Percentiles rank a stretch among this genome's conserved stretches.
Evolutionary conservation across 225 moss, liverwort and hornwort genomes (phyloP).

Genomic region (Thuidium tamariscinum): DNA sequence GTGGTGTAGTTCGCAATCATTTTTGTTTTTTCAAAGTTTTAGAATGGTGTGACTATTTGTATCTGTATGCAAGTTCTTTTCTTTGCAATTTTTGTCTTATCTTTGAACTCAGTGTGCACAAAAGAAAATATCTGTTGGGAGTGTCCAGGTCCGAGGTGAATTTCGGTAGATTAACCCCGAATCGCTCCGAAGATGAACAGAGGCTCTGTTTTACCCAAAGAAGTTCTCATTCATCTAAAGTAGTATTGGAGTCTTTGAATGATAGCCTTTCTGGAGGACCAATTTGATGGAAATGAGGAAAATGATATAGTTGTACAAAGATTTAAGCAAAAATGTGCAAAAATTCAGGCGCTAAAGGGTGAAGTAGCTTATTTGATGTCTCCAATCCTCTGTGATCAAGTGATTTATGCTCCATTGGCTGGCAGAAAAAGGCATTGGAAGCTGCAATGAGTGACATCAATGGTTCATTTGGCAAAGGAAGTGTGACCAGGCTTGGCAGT

Average conservation of each 20-base stretch:
- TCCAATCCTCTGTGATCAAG: neutral
- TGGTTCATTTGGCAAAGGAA: conserved; percentile 81
- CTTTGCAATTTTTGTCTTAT: neutral
- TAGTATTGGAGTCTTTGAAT: neutral
- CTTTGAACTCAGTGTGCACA: neutral
- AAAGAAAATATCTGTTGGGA: neutral
- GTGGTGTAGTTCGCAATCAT: neutral
- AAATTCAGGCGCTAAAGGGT: neutral
- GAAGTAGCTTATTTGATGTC: neutral
- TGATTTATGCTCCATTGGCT: neutral
- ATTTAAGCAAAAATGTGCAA: neutral
- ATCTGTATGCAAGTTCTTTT: neutral
- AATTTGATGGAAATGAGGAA: neutral
- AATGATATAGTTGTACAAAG: neutral
- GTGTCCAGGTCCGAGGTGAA: neutral
- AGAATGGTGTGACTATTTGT: neutral
- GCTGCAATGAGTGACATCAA: conserved; percentile 92
- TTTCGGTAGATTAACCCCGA: neutral
- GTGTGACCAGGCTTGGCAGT: conserved; percentile 86
- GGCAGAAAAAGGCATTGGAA: conserved; percentile 79
- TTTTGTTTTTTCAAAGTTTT: neutral
- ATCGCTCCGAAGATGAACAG: neutral
- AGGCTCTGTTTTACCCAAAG: neutral
- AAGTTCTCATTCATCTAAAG: neutral
- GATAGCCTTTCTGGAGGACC: neutral